phyloP scores from a whole-genome alignment of 2,329 filamentous ascomycete genomes.

The Penicillium sp. region DNA sequence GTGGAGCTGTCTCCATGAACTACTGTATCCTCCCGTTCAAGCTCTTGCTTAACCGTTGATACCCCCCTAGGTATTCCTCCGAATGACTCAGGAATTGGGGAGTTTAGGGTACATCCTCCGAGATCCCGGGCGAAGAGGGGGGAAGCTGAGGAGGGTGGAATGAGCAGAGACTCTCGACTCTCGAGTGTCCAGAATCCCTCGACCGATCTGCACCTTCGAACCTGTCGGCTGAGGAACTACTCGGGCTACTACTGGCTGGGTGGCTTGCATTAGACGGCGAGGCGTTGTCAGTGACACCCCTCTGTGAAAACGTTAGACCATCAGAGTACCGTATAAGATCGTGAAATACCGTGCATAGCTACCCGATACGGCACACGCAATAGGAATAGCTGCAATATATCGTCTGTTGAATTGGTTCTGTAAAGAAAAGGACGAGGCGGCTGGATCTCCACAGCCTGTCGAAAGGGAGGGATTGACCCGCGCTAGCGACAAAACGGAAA shows the following conservation, averaged over 20 bases:
- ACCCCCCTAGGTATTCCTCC: background rate
- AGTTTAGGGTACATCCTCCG: too few species aligned
- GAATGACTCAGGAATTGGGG: background rate
- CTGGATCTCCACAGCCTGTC: background rate
- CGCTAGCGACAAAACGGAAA: background rate
- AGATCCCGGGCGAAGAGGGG: background rate
- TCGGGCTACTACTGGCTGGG: conserved; percentile 17
- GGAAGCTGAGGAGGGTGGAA: background rate
- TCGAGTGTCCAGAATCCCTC: background rate
- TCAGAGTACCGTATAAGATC: background rate
- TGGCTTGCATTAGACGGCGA: conserved; percentile 37
- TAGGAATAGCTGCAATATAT: too few species aligned
- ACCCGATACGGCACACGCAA: too few species aligned
- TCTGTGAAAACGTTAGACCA: background rate
- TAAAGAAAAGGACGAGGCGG: background rate
- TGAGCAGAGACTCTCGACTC: too few species aligned
- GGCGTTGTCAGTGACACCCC: conserved; percentile 32
- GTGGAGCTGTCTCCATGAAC: background rate
- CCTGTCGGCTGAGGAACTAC: background rate
- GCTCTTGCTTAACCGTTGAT: background rate
- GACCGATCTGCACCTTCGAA: background rate
- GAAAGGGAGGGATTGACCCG: background rate
- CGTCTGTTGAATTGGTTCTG: too few species aligned
- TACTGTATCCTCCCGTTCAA: background rate
- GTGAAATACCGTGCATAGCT: too few species aligned